These are phyloP conservation scores for Macrotyloma uniflorum DNA, from an alignment of 306 rosid genomes.

Conservation along the genomic window DNA sequence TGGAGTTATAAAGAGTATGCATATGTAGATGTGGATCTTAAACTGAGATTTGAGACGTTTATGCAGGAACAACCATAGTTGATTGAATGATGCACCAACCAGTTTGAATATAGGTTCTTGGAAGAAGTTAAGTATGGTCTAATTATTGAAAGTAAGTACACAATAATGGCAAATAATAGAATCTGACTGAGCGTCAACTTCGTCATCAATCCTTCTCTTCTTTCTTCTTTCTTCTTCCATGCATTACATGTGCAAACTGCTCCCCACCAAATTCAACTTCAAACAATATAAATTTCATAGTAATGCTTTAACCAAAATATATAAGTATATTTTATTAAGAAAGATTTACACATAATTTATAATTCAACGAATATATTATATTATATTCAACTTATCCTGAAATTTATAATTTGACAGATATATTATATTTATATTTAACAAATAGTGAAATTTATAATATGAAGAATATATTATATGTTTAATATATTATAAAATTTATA, in stretches of 20 bases:
- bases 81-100: conserved; percentile 10
- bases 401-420: no score
- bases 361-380: no score
- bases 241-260: not conserved
- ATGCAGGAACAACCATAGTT: conserved; percentile 12
- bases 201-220: not conserved
- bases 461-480: no score
- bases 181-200: not conserved
- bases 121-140: conserved; percentile 2
- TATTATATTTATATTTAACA: no score
- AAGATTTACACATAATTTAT: no score
- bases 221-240: no score
- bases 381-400: no score
- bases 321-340: no score
- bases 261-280: not conserved
- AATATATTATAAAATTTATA: no score
- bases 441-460: no score
- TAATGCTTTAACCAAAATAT: not conserved
- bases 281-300: not conserved
- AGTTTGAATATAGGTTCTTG: not conserved
- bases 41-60: conserved; percentile 32
- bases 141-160: not conserved
- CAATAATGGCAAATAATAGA: conserved; percentile 24
- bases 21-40: not conserved
- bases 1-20: not conserved